Evolutionary conservation across 352 stramenopile genomes (phyloP).

Genomic region (Stephanocyclus meneghinianus): DNA sequence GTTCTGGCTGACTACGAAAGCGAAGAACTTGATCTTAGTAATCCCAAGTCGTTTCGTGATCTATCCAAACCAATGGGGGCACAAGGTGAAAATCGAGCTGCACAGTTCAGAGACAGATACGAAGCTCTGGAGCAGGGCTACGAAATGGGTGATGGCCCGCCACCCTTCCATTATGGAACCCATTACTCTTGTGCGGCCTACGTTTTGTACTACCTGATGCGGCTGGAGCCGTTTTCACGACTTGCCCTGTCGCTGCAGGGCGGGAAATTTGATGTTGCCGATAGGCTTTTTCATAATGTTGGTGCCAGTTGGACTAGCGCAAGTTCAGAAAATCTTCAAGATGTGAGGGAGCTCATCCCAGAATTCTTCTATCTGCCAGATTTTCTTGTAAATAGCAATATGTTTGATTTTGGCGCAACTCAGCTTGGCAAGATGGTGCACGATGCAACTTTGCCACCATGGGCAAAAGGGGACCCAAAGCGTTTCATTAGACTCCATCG

Average conservation of each 20-base stretch:
- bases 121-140: conserved; percentile 87
- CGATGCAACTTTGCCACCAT: conserved; percentile 95
- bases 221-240: conserved; percentile 97
- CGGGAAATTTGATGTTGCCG: conserved; percentile 93
- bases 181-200: conserved; percentile 94
- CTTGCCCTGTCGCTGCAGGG: conserved; percentile 93
- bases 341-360: conserved; percentile 87
- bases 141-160: conserved; percentile 84
- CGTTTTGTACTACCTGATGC: conserved; percentile 98
- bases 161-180: conserved; percentile 98
- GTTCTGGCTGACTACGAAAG: conserved; percentile 95
- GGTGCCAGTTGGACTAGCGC: conserved; percentile 92
- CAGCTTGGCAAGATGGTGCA: conserved; percentile 86
- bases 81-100: conserved; percentile 86
- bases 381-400: conserved; percentile 87
- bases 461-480: conserved; percentile 91
- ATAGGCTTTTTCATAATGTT: conserved; percentile 94
- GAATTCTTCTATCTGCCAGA: conserved; percentile 89
- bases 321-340: conserved; percentile 87
- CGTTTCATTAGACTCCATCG: conserved; percentile 94
- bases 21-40: conserved; percentile 90
- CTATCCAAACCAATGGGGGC: conserved; percentile 97
- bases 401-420: conserved; percentile 86
- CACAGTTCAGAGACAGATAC: conserved; percentile 93
- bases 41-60: conserved; percentile 92